phyloP scores from a whole-genome alignment of 2,329 filamentous ascomycete species.

The Hymenoscyphus salicellus region DNA sequence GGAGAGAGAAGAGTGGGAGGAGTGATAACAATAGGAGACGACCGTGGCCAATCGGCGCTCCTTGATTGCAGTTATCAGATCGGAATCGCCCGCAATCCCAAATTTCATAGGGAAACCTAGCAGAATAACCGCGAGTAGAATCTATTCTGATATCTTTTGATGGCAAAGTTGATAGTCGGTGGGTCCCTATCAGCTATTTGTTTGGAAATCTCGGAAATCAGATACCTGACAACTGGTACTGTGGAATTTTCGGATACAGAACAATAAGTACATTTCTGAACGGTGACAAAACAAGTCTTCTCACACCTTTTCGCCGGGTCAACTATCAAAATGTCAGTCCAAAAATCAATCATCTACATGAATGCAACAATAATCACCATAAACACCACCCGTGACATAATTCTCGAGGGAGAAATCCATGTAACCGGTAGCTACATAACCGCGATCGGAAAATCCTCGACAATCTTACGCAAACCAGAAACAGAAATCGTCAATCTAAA shows the following conservation, averaged over 20 bases:
- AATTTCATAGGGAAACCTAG: slow-evolving; percentile 11
- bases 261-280: background rate
- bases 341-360: slow-evolving; percentile 39
- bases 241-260: no score
- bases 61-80: slow-evolving; percentile 23
- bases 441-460: slow-evolving; percentile 42
- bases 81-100: slow-evolving; percentile 17
- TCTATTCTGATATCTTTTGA: background rate
- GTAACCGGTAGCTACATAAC: slow-evolving; percentile 41
- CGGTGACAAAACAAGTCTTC: background rate
- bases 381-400: slow-evolving; percentile 44
- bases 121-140: background rate
- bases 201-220: background rate
- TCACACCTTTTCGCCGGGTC: no score
- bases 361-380: slow-evolving; percentile 53
- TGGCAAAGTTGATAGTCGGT: slow-evolving; percentile 7
- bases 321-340: slow-evolving; percentile 12
- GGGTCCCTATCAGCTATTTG: slow-evolving; percentile 7
- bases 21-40: slow-evolving; percentile 24
- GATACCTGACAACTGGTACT: background rate
- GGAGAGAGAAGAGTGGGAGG: slow-evolving; percentile 13
- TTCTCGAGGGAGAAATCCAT: slow-evolving; percentile 46
- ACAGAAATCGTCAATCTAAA: slow-evolving; percentile 37
- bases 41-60: slow-evolving; percentile 20
- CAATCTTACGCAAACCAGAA: slow-evolving; percentile 31